phyloP scores from a whole-genome alignment of 495 filamentous ascomycete genomes.

The Penicillium coffeae region DNA sequence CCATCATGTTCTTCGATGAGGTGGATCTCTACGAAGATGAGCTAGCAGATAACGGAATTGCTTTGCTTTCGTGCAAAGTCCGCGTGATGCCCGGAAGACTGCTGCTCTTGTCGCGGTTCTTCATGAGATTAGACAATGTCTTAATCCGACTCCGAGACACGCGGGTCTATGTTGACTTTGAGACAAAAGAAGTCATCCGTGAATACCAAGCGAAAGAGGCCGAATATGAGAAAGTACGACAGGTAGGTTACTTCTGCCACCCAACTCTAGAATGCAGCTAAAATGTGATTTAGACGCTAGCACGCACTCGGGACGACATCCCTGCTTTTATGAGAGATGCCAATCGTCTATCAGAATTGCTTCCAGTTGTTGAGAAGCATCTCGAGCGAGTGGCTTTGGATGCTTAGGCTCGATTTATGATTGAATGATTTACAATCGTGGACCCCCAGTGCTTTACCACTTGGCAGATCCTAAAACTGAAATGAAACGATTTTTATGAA shows the following conservation, averaged over 20 bases:
- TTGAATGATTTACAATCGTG: too few relatives aligned
- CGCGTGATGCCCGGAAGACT: slow-evolving; percentile 86
- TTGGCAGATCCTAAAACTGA: too few relatives aligned
- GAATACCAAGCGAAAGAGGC: slow-evolving; percentile 86
- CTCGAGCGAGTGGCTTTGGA: slow-evolving; percentile 40
- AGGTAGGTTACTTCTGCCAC: slow-evolving; percentile 45
- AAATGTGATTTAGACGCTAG: slow-evolving; percentile 55
- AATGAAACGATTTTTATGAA: too few relatives aligned
- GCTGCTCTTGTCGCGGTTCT: slow-evolving; percentile 81
- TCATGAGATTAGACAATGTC: slow-evolving; percentile 89
- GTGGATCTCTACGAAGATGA: slow-evolving; percentile 96
- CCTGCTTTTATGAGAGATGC: slow-evolving; percentile 78
- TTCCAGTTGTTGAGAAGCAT: slow-evolving; percentile 63
- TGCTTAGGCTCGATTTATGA: slow-evolving; percentile 4
- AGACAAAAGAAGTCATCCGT: slow-evolving; percentile 71
- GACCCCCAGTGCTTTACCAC: too few relatives aligned
- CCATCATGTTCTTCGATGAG: slow-evolving; percentile 92
- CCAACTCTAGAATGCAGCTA: background rate
- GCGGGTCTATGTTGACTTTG: slow-evolving; percentile 87
- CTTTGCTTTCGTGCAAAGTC: slow-evolving; percentile 80
- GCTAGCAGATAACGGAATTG: slow-evolving; percentile 94
- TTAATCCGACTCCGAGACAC: slow-evolving; percentile 85
- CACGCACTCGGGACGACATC: slow-evolving; percentile 67
- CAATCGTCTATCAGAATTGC: slow-evolving; percentile 67
- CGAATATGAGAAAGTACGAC: slow-evolving; percentile 69